Evolutionary conservation across 768 basidiomycete genomes (phyloP).

Genomic region (Polyporus arcularius): DNA sequence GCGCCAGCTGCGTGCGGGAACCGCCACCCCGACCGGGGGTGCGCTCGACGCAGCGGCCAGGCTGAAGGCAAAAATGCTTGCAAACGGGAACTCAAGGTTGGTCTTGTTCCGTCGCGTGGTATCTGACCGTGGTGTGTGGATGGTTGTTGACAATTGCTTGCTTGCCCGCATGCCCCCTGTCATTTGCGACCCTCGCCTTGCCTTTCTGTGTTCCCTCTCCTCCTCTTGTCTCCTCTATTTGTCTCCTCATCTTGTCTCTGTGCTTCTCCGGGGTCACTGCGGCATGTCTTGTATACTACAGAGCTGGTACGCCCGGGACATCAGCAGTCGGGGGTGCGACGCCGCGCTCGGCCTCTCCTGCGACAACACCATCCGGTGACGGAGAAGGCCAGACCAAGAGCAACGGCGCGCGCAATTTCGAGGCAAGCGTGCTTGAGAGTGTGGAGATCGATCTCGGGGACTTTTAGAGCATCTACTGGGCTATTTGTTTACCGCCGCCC

Average conservation of each 20-base stretch:
- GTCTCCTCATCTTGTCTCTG: background rate
- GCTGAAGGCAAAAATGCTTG: conserved; percentile 61
- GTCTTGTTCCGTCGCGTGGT: conserved; percentile 24
- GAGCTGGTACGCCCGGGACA: conserved; percentile 41
- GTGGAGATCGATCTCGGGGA: conserved; percentile 81
- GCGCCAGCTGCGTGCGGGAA: conserved; percentile 50
- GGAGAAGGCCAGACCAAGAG: conserved; percentile 22
- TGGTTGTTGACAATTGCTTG: conserved; percentile 15
- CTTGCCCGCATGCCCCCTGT: background rate
- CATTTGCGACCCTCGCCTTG: conserved; percentile 3
- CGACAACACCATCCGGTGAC: conserved; percentile 8
- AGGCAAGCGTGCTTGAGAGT: conserved; percentile 59
- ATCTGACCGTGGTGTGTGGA: conserved; percentile 4
- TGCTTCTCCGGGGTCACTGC: background rate
- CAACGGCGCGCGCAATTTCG: conserved; percentile 45
- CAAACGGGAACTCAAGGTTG: conserved; percentile 56
- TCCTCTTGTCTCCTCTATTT: background rate
- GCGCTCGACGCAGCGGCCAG: conserved; percentile 62
- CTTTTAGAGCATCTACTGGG: conserved; percentile 45
- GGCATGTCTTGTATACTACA: conserved; percentile 16
- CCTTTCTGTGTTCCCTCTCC: background rate
- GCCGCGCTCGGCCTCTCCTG: conserved; percentile 38
- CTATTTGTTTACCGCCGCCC: too few species aligned
- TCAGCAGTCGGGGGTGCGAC: conserved; percentile 31
- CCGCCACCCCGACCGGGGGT: conserved; percentile 36